Conservation (phyloP, 2,329 filamentous ascomycete species). For the Chaetothyriales sp. region DNA sequence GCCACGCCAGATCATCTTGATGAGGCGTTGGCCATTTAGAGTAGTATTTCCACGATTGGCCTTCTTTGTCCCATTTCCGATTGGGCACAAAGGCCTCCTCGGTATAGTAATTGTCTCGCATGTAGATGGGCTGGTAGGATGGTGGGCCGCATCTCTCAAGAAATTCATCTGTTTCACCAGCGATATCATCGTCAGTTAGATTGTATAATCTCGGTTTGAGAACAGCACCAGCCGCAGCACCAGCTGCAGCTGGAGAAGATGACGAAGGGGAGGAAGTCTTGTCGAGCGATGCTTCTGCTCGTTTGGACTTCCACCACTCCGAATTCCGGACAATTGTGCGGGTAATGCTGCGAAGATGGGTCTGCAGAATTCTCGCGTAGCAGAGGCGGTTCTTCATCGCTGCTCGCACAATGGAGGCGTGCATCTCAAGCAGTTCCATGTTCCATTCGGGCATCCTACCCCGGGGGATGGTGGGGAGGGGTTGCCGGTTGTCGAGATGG, state of each 20-base stretch:
- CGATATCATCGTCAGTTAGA: constrained; percentile 13
- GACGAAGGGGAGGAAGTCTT: neutral
- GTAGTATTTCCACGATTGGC: constrained; percentile 15
- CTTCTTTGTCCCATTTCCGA: constrained; percentile 16
- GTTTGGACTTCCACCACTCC: constrained; percentile 8
- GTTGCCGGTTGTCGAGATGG: constrained; percentile 15
- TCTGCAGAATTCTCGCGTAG: constrained; percentile 14
- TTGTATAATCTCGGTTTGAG: constrained; percentile 12
- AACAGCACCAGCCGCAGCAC: no score
- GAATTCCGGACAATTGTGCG: constrained; percentile 13
- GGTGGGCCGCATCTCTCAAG: constrained; percentile 16
- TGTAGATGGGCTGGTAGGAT: constrained; percentile 15
- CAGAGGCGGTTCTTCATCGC: constrained; percentile 8
- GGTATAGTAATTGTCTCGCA: constrained; percentile 17
- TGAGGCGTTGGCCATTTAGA: constrained; percentile 15
- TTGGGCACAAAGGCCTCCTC: constrained; percentile 17
- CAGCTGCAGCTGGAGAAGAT: neutral
- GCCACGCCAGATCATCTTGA: constrained; percentile 15
- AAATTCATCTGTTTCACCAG: constrained; percentile 11
- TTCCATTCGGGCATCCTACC: constrained; percentile 15
- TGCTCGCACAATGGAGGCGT: constrained; percentile 14
- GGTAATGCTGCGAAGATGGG: constrained; percentile 13
- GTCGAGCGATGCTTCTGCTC: neutral
- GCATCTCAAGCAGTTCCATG: constrained; percentile 8
- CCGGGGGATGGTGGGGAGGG: constrained; percentile 15